phyloP scores from a whole-genome alignment of 805 yeast species.

The Isabelozyma gotoi region DNA sequence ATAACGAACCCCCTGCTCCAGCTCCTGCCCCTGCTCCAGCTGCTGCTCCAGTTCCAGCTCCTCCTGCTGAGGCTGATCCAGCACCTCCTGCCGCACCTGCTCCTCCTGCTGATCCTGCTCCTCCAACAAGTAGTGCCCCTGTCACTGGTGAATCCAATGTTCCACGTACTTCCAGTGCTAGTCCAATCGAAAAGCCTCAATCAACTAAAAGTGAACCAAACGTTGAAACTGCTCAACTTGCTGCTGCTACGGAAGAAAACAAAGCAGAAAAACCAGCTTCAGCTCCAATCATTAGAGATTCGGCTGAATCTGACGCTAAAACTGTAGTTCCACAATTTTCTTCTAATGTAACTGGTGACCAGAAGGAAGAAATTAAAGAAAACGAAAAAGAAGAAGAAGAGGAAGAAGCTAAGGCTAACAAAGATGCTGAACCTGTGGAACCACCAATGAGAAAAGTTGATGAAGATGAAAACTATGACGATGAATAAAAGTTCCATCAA shows the following conservation, averaged over 20 bases:
- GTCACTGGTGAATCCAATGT: not conserved
- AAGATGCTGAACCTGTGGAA: constrained; percentile 30
- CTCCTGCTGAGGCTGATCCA: not conserved
- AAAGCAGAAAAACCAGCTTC: constrained; percentile 2
- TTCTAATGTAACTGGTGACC: constrained; percentile 15
- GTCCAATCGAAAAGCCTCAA: not conserved
- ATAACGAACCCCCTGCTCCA: constrained; percentile 2
- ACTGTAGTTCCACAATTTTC: constrained; percentile 16
- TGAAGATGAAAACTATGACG: constrained; percentile 48
- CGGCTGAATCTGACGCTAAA: not conserved
- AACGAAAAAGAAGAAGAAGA: constrained; percentile 15
- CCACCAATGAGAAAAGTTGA: constrained; percentile 47
- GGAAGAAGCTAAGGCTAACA: constrained; percentile 29
- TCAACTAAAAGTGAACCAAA: not conserved
- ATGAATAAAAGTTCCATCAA: constrained; percentile 20
- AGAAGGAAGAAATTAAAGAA: constrained; percentile 8
- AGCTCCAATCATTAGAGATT: not conserved
- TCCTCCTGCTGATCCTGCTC: not conserved
- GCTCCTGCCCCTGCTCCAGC: constrained; percentile 8
- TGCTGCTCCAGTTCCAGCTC: not conserved
- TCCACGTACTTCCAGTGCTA: not conserved
- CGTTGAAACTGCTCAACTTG: constrained; percentile 6
- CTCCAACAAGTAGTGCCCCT: not conserved
- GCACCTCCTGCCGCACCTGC: constrained; percentile 8
- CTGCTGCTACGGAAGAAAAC: constrained; percentile 4